phyloP scores from a whole-genome alignment of 2,329 filamentous ascomycete genomes.

The Niveomyces coronatus region DNA sequence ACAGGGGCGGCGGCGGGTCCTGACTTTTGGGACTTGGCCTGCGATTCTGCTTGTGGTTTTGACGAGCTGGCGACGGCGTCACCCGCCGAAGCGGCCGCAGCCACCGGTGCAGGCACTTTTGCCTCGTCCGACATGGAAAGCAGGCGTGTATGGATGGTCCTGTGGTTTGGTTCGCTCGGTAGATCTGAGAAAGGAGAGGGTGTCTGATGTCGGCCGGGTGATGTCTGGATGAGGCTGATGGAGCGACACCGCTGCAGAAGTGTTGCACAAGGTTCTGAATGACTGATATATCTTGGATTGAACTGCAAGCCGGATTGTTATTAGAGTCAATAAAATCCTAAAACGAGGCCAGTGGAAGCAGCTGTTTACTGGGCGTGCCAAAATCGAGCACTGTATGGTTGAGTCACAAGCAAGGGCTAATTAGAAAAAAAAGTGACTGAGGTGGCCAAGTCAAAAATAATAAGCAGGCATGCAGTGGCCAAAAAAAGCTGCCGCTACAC shows the following conservation, averaged over 20 bases:
- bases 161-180: too few relatives aligned
- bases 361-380: too few relatives aligned
- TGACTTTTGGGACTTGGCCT: slow-evolving; percentile 15
- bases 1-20: slow-evolving; percentile 7
- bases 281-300: too few relatives aligned
- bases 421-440: slow-evolving; percentile 5
- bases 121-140: slow-evolving; percentile 23
- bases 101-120: slow-evolving; percentile 20
- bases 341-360: background rate
- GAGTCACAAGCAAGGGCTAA: slow-evolving; percentile 5
- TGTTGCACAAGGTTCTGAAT: too few relatives aligned
- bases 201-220: background rate
- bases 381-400: slow-evolving; percentile 1
- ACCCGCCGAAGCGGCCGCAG: slow-evolving; percentile 17
- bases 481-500: too few relatives aligned
- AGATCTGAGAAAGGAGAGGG: background rate
- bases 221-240: too few relatives aligned
- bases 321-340: too few relatives aligned
- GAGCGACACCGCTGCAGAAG: too few relatives aligned
- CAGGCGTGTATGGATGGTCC: too few relatives aligned
- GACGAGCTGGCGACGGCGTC: slow-evolving; percentile 13
- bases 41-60: slow-evolving; percentile 17
- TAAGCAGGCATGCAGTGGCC: too few relatives aligned
- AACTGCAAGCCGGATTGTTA: too few relatives aligned
- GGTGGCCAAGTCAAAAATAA: background rate